Percentiles rank a stretch among this genome's conserved stretches.
phyloP scores from a whole-genome alignment of 352 stramenopile genomes.

The Phytopythium sindhum region DNA sequence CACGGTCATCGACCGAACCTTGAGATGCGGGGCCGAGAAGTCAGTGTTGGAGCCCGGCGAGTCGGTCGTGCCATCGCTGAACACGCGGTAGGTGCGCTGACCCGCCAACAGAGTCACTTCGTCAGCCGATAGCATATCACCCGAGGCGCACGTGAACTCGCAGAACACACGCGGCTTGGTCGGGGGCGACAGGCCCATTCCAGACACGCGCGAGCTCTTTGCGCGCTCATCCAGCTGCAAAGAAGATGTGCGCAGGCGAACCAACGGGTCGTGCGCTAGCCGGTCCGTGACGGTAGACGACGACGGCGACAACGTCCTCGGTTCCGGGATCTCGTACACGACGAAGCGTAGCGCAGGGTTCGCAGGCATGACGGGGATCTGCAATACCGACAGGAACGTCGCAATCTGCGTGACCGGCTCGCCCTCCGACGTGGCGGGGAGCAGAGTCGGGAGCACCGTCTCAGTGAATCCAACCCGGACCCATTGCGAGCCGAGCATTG shows the following conservation, averaged over 20 bases:
- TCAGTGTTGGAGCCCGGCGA: slow-evolving; percentile 23
- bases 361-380: slow-evolving; percentile 62
- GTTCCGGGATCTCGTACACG: slow-evolving; percentile 77
- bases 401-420: slow-evolving; percentile 46
- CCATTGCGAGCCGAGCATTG: slow-evolving; percentile 39
- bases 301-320: slow-evolving; percentile 19
- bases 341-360: slow-evolving; percentile 77
- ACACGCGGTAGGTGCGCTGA: slow-evolving; percentile 47
- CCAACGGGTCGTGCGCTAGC: slow-evolving; percentile 12
- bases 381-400: slow-evolving; percentile 74
- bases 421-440: slow-evolving; percentile 25
- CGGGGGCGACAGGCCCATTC: slow-evolving; percentile 50
- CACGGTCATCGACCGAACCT: slow-evolving; percentile 72
- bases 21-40: slow-evolving; percentile 36
- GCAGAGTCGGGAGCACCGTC: slow-evolving; percentile 63
- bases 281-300: slow-evolving; percentile 6
- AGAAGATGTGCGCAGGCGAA: slow-evolving; percentile 36
- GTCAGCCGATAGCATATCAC: slow-evolving; percentile 49
- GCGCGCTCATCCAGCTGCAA: slow-evolving; percentile 59
- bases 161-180: slow-evolving; percentile 72
- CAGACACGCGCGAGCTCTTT: slow-evolving; percentile 46
- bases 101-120: slow-evolving; percentile 60
- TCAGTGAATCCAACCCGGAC: slow-evolving; percentile 73
- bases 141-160: slow-evolving; percentile 69
- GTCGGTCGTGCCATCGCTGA: slow-evolving; percentile 26